Base-by-base conservation (phyloP, 768 basidiomycete species). In the Boletales sp. region DNA sequence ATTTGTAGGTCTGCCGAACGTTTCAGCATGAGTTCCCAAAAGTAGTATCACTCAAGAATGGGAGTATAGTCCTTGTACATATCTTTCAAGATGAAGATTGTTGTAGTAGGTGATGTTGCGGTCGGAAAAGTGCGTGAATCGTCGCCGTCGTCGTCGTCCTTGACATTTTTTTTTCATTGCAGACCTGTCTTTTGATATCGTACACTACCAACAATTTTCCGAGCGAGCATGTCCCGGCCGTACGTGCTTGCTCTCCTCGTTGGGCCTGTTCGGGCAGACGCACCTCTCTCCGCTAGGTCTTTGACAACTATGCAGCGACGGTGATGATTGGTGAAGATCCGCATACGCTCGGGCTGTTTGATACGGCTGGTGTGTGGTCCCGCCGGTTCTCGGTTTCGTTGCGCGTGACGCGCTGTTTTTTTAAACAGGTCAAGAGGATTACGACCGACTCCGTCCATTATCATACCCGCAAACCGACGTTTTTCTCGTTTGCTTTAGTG, bases 241-340 rank as follows among this genome's bases (percentile, higher is more conserved):
- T 95, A 74, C 69, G 88, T n/a, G n/a, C n/a, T n/a, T n/a, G n/a
- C n/a, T n/a, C n/a, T n/a, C n/a, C n/a, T n/a, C n/a, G n/a, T n/a
- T n/a, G n/a, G n/a, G n/a, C n/a, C n/a, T n/a, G n/a, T n/a, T n/a
- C n/a, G n/a, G n/a, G n/a, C 58, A 66, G 45, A 63, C 19, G 47
- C 53, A 19, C 52, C 41, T 40, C 40, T 53, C 31, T 58, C 50
- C 55, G 50, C 52, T 72, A 91, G 90, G 87, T 93, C 52, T 94
- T 94, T 70, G 91, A 95, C 73, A 95, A 95, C 73, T 94, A 94
- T 74, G 95, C 97, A 53, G 95, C 98, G 54, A 98, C 95, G 15
- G 95, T 99, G 51, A 98, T 99, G 97, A 98, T 99, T 73, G 95
- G 95, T 46, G 97, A 97, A 64, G 95, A 98, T 72, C 94, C 97